Percentiles rank a stretch among this genome's conserved stretches.
phyloP scores from a whole-genome alignment of 192 early-diverging fungal species.

The Mortierella claussenii region DNA sequence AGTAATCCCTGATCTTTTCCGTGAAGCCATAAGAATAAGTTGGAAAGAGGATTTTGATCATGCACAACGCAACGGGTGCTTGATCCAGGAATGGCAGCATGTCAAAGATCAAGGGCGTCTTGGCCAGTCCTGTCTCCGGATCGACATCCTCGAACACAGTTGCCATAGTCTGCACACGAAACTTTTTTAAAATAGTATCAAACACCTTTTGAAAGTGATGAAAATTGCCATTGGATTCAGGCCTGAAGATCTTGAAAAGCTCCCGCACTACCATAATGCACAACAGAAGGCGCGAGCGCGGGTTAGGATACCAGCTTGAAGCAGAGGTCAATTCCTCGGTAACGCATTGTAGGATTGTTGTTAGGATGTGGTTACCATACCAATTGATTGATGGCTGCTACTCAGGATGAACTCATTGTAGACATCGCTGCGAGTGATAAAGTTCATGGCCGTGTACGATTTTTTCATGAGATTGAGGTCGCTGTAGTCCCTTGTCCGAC shows the following conservation, averaged over 20 bases:
- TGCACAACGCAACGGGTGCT: slow-evolving; percentile 21
- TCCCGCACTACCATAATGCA: slow-evolving; percentile 25
- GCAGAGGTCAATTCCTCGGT: not conserved
- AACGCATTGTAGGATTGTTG: not conserved
- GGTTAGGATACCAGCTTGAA: not conserved
- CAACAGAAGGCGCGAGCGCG: not conserved
- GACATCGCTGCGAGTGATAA: slow-evolving; percentile 37
- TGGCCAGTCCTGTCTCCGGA: slow-evolving; percentile 19
- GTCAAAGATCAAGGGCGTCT: slow-evolving; percentile 33
- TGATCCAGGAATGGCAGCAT: slow-evolving; percentile 51
- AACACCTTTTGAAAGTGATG: slow-evolving; percentile 51
- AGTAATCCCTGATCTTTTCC: slow-evolving; percentile 38
- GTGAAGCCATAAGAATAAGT: slow-evolving; percentile 39
- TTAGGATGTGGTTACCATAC: not conserved
- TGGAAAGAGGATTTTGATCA: slow-evolving; percentile 39
- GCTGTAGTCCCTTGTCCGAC: slow-evolving; percentile 25
- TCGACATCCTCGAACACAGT: slow-evolving; percentile 43
- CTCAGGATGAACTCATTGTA: slow-evolving; percentile 53
- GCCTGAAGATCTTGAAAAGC: slow-evolving; percentile 48
- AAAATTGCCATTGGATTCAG: slow-evolving; percentile 52
- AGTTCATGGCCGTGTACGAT: slow-evolving; percentile 52
- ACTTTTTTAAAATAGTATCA: slow-evolving; percentile 47
- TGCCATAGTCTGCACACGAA: slow-evolving; percentile 39
- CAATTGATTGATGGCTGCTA: slow-evolving; percentile 34
- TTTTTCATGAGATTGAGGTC: slow-evolving; percentile 51